Conservation (phyloP, 2,329 filamentous ascomycete genomes). For the Amauroascus verrucosus region DNA sequence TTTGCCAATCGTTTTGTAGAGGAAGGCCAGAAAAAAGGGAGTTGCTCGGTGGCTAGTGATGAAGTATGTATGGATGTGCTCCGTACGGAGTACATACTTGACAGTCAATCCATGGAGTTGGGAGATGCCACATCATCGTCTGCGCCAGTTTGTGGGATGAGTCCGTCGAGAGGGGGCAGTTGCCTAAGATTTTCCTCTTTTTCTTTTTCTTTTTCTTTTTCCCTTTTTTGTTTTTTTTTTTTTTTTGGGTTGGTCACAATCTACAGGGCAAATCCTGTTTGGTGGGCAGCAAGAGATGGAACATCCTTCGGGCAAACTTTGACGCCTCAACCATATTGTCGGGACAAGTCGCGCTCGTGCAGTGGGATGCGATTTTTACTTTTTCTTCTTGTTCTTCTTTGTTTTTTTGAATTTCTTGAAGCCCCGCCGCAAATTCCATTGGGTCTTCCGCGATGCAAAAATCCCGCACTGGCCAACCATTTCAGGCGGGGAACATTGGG, state of each 20-base stretch:
- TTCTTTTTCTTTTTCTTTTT: too few relatives aligned
- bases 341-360: background rate
- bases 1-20: too few relatives aligned
- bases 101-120: background rate
- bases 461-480: background rate
- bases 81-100: too few relatives aligned
- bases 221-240: too few relatives aligned
- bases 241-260: background rate
- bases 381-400: too few relatives aligned
- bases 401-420: too few relatives aligned
- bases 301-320: background rate
- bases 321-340: conserved; percentile 4
- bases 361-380: background rate
- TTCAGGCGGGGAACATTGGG: too few relatives aligned
- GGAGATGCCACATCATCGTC: background rate
- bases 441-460: background rate
- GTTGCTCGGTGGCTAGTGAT: background rate
- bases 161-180: background rate
- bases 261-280: background rate
- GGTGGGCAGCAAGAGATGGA: background rate
- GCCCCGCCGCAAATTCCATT: too few relatives aligned
- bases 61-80: background rate
- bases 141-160: background rate
- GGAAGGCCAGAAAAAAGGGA: background rate
- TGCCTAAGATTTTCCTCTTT: too few relatives aligned